These are phyloP conservation scores for Colletotrichum coccodes DNA, from an alignment of 2,329 filamentous ascomycete species.

Conservation along the genomic window DNA sequence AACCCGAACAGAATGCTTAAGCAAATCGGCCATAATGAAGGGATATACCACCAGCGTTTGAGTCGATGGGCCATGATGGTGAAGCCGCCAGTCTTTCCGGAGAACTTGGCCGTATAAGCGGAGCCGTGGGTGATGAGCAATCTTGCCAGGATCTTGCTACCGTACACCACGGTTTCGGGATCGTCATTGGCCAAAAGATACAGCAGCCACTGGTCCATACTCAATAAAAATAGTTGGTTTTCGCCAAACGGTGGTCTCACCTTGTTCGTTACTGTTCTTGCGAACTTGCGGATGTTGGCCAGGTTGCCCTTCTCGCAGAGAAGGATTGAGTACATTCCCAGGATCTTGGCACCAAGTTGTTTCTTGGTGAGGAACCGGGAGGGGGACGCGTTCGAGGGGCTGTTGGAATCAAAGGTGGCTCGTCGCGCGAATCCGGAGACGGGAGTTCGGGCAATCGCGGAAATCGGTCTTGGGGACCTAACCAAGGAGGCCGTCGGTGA, in stretches of 20 bases:
- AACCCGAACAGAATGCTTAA: conserved; percentile 89
- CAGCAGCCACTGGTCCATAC: conserved; percentile 77
- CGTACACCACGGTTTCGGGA: conserved; percentile 82
- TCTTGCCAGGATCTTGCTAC: conserved; percentile 84
- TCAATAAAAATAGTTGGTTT: conserved; percentile 35
- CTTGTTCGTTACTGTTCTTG: conserved; percentile 94
- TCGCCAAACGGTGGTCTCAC: conserved; percentile 55
- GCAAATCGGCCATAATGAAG: conserved; percentile 86
- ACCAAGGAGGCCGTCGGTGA: conserved; percentile 57
- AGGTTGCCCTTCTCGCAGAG: conserved; percentile 79
- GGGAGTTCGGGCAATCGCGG: conserved; percentile 49
- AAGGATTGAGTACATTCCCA: conserved; percentile 81
- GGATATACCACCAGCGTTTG: conserved; percentile 88
- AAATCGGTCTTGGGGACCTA: conserved; percentile 60
- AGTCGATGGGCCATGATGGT: conserved; percentile 84
- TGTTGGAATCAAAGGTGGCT: conserved; percentile 46
- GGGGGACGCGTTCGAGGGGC: conserved; percentile 39
- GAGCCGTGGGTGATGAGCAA: conserved; percentile 85
- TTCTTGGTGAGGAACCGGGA: conserved; percentile 66
- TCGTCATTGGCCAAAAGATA: conserved; percentile 92
- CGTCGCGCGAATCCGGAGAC: conserved; percentile 52
- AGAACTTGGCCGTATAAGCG: conserved; percentile 86
- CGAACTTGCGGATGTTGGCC: conserved; percentile 84
- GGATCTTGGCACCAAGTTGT: conserved; percentile 78
- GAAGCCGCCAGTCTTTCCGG: conserved; percentile 86